Evolutionary conservation across 164 flowering plant species (phyloP).

Genomic region (Buxus sempervirens): DNA sequence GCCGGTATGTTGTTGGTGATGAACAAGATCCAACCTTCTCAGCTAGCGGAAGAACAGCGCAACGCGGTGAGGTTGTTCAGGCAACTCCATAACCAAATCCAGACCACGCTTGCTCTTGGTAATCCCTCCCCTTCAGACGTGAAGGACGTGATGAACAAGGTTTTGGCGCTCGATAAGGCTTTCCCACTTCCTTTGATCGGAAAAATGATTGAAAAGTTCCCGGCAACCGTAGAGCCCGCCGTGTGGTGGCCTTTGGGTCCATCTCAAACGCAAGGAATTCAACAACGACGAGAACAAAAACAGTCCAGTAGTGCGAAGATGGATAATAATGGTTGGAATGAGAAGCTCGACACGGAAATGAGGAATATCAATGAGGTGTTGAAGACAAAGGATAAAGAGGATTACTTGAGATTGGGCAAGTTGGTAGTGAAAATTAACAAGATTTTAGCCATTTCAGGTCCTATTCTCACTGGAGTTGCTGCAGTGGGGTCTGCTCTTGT

Average conservation of each 20-base stretch:
- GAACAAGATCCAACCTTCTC: slow-evolving; percentile 47
- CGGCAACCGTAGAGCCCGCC: slow-evolving; percentile 20
- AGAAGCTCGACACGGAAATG: slow-evolving; percentile 24
- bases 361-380: slow-evolving; percentile 16
- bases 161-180: slow-evolving; percentile 26
- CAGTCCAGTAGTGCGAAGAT: neutral
- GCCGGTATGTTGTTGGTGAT: slow-evolving; percentile 30
- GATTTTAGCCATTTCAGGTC: slow-evolving; percentile 17
- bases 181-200: slow-evolving; percentile 28
- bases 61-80: slow-evolving; percentile 33
- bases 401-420: slow-evolving; percentile 20
- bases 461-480: slow-evolving; percentile 19
- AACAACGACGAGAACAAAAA: slow-evolving; percentile 1
- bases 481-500: slow-evolving; percentile 17
- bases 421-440: slow-evolving; percentile 21
- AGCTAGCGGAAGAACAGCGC: slow-evolving; percentile 39
- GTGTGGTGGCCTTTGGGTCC: slow-evolving; percentile 31
- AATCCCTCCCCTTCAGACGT: slow-evolving; percentile 7
- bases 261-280: neutral
- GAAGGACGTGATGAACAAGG: slow-evolving; percentile 14
- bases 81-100: slow-evolving; percentile 15
- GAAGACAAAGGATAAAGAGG: slow-evolving; percentile 19
- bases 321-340: slow-evolving; percentile 24
- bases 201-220: slow-evolving; percentile 21
- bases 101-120: slow-evolving; percentile 3